phyloP scores from a whole-genome alignment of 108 stramenopile genomes.

The Cyclostephanos tholiformis region DNA sequence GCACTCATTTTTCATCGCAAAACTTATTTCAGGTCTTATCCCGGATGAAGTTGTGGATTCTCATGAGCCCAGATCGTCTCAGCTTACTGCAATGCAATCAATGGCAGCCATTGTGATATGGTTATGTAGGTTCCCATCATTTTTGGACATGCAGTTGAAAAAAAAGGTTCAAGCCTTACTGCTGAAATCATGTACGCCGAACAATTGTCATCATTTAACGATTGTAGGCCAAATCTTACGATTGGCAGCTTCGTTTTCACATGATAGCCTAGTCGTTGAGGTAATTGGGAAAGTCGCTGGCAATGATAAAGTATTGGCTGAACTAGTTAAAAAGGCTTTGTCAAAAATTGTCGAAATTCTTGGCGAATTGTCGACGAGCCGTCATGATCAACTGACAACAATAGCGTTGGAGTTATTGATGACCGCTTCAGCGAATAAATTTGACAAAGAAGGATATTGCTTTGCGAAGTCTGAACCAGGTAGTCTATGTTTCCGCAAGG shows the following conservation, averaged over 20 bases:
- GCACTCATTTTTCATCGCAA: conserved; percentile 20
- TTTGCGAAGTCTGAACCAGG: neutral
- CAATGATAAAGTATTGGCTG: neutral
- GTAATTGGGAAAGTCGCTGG: conserved; percentile 23
- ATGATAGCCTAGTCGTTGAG: conserved; percentile 1
- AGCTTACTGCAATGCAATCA: conserved; percentile 37
- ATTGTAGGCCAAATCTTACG: conserved; percentile 60
- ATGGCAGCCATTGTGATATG: conserved; percentile 31
- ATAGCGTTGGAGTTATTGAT: conserved; percentile 48
- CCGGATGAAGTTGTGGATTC: conserved; percentile 3
- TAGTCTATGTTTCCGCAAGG: neutral
- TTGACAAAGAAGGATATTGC: conserved; percentile 46
- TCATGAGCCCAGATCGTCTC: neutral
- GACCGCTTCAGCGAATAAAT: conserved; percentile 41
- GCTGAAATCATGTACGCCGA: conserved; percentile 8
- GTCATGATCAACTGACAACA: conserved; percentile 8
- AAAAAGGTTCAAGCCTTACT: conserved; percentile 41
- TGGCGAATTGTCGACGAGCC: neutral
- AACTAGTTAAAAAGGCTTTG: conserved; percentile 21
- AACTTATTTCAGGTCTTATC: conserved; percentile 27
- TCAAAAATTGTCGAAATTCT: conserved; percentile 25
- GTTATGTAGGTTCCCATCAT: conserved; percentile 33
- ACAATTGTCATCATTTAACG: conserved; percentile 3
- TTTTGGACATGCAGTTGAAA: conserved; percentile 47
- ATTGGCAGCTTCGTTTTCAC: conserved; percentile 32